These are phyloP conservation scores for Didymellaceae sp. DNA, from an alignment of 2,329 filamentous ascomycete species.

Conservation along the genomic window DNA sequence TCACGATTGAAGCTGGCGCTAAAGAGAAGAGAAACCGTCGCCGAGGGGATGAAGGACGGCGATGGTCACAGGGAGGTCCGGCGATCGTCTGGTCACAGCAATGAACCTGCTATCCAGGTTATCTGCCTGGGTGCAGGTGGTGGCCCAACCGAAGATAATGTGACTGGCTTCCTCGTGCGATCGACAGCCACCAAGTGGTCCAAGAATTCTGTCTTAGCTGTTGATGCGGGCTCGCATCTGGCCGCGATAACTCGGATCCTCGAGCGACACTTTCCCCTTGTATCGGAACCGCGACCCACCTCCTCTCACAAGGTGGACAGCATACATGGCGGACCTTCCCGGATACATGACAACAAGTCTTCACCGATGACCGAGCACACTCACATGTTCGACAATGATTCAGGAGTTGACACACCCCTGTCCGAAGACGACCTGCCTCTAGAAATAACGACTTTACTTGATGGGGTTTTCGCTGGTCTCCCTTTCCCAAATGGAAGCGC, in stretches of 20 bases:
- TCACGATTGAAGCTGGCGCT: not conserved
- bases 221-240: conserved; percentile 91
- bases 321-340: conserved; percentile 24
- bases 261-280: conserved; percentile 60
- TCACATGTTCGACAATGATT: conserved; percentile 38
- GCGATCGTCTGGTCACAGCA: conserved; percentile 43
- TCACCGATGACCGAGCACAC: conserved; percentile 35
- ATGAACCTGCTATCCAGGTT: conserved; percentile 54
- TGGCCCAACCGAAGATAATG: conserved; percentile 87
- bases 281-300: conserved; percentile 35
- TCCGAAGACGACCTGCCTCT: conserved; percentile 35
- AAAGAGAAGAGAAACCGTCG: not conserved
- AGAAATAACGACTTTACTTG: conserved; percentile 62
- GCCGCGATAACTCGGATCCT: conserved; percentile 83
- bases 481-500: conserved; percentile 70
- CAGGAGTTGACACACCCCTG: conserved; percentile 32
- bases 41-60: conserved; percentile 51
- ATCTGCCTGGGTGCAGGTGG: conserved; percentile 79
- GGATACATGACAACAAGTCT: conserved; percentile 25
- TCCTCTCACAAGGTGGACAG: conserved; percentile 20
- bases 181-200: conserved; percentile 80
- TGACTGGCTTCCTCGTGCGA: conserved; percentile 87
- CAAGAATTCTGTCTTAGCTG: conserved; percentile 82
- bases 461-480: conserved; percentile 81
- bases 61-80: conserved; percentile 47